Percentiles rank a stretch among this genome's conserved stretches.
These are phyloP conservation scores for Stagonosporopsis cucurbitacearum DNA, from an alignment of 2,329 filamentous ascomycete genomes.

Conservation along the genomic window DNA sequence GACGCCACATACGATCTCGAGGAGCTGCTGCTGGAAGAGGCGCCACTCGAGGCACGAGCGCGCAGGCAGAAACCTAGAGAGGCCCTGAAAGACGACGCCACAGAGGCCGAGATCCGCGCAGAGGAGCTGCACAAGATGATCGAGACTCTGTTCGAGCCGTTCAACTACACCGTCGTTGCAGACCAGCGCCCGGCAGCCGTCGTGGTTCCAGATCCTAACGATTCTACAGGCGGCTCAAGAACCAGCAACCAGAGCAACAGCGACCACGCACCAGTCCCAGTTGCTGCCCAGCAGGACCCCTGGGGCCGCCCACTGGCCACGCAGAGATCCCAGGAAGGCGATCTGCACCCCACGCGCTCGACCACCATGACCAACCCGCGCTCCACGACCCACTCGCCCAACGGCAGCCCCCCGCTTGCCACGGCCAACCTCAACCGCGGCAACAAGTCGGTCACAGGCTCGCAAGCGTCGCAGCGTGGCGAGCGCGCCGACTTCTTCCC, in stretches of 20 bases:
- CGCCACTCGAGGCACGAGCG: constrained; percentile 89
- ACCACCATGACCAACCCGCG: constrained; percentile 44
- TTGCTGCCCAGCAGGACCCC: constrained; percentile 41
- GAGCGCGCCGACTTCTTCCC: constrained; percentile 47
- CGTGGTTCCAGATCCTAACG: constrained; percentile 37
- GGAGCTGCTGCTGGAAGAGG: constrained; percentile 90
- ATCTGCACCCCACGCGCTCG: constrained; percentile 47
- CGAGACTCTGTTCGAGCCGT: constrained; percentile 90
- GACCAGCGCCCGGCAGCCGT: constrained; percentile 67
- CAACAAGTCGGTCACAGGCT: constrained; percentile 28
- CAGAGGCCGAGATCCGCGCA: constrained; percentile 90
- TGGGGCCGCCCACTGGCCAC: constrained; percentile 40
- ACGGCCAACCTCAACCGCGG: constrained; percentile 29
- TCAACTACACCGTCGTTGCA: constrained; percentile 87
- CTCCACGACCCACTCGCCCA: constrained; percentile 56
- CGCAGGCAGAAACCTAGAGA: constrained; percentile 93
- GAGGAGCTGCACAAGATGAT: constrained; percentile 95
- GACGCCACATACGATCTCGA: constrained; percentile 98
- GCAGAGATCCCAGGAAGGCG: constrained; percentile 46
- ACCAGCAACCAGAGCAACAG: constrained; percentile 45
- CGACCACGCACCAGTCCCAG: constrained; percentile 42
- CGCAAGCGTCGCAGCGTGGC: constrained; percentile 45
- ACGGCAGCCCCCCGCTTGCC: constrained; percentile 55
- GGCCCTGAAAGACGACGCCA: constrained; percentile 90
- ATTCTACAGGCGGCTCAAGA: constrained; percentile 39